Evolutionary conservation across 148 eudicot species (phyloP), one percentile per base, ranked within the genome.

Genomic region (Polygonum maritimum): DNA sequence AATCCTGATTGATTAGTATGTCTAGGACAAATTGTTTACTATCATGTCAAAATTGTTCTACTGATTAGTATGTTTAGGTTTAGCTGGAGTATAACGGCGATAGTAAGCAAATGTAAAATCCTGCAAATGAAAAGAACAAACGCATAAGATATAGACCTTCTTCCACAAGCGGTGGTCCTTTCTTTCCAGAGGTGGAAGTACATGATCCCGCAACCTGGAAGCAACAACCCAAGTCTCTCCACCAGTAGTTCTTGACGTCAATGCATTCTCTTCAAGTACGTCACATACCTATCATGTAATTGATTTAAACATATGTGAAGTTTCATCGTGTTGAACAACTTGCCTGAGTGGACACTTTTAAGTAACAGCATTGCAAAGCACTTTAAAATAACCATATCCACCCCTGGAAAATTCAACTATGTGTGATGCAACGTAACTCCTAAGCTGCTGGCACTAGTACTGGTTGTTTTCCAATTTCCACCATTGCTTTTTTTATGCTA

Each of bases 141-240:
- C 31, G 45, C 40, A 76, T 41, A 58, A 55, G 51, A 47, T 48
- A 51, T 77, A 19, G 81, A 95, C 98, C 99, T 85, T 92, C 79
- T 85, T 89, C 99, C 99, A 95, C 26, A 95, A 78, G 36, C 72
- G 41, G 36, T 88, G 81, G 74, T 95, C 86, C 79, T 84, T 92
- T 82, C 99, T 92, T 87, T 95, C 99, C 80, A 76, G 84, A 62
- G 98, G 90, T 18, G 89, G 83, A 76, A 95, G 92, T 78, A 95
- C 90, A 89, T 95, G 94, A 87, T 95, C 99, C 38, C 97, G 86
- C 75, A 95, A 85, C 94, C 94, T 91, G 47, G 99, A 95, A 31
- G 94, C 96, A 82, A 95, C 91, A 62, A 95, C 85, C 98, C 99
- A 95, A 74, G 97, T 86, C 77, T 91, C 94, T 74, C 84, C 84